Percentiles rank a stretch among this genome's conserved stretches.
These are phyloP conservation scores for Carex myosuroides DNA, from an alignment of 176 grass and related monocot genomes.

Conservation along the genomic window DNA sequence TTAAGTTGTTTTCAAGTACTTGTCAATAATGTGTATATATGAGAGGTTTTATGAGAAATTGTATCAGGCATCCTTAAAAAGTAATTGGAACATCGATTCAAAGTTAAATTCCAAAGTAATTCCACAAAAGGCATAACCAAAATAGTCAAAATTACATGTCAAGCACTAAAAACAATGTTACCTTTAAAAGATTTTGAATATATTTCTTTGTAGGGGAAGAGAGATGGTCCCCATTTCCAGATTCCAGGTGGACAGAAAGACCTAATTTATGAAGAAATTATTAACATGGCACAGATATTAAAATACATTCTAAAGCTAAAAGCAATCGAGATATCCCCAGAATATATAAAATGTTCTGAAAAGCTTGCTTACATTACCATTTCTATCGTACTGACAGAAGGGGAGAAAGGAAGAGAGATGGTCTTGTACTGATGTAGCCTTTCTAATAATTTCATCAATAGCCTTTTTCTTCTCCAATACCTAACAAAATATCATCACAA, in stretches of 20 bases:
- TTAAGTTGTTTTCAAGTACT: conserved; percentile 5
- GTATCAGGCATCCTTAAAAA: not conserved
- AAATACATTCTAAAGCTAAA: not conserved
- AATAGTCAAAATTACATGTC: not conserved
- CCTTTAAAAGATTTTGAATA: conserved; percentile 85
- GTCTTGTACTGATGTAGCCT: conserved; percentile 41
- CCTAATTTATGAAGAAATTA: conserved; percentile 31
- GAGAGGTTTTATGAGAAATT: not conserved
- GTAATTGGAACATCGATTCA: not conserved
- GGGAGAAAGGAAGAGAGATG: conserved; percentile 51
- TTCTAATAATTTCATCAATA: conserved; percentile 48
- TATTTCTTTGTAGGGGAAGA: conserved; percentile 39
- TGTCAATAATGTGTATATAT: not conserved
- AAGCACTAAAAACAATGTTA: not conserved
- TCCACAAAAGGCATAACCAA: not conserved
- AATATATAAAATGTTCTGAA: not conserved
- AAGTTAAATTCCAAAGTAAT: not conserved
- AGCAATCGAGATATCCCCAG: not conserved
- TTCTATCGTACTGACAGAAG: conserved; percentile 54
- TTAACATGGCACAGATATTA: not conserved
- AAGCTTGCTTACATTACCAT: conserved; percentile 31
- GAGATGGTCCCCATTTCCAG: conserved; percentile 48
- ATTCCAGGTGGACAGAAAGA: conserved; percentile 59
- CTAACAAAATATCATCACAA: conserved; percentile 28
- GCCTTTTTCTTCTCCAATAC: conserved; percentile 61